Evolutionary conservation across 2,329 filamentous ascomycete genomes (phyloP), one percentile per base, ranked within the genome.

Genomic region (Nemania sp.): DNA sequence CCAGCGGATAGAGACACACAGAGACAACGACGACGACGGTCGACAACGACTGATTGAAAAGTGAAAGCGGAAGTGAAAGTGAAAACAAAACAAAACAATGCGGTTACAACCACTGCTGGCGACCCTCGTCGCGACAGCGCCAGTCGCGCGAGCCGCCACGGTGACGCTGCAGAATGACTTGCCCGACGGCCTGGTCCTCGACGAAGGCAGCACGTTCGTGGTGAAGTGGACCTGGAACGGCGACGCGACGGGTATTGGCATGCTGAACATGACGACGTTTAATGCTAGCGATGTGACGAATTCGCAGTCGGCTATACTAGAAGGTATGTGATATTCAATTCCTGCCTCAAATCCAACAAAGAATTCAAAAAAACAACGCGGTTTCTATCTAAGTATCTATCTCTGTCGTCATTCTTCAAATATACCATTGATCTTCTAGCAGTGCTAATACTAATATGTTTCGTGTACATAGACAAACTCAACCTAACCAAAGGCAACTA

Each of bases 151-250:
- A 14, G 15, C 42, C 19, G 12, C 20, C n/a, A 3, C 6, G 1
- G 22, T 52, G 9, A 28, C 2, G 2, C 7, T 47, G 4, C 15
- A 11, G 2, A 42, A 52, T 6, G 37, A 33, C n/a, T 28, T 52
- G 15, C 34, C 36, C 4, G 30, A 17, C 6, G 12, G 30, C n/a
- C 40, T 28, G 12, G 47, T 42, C 36, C 28, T 52, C 42, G 36
- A 52, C 17, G 49, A 52, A 20, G 49, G 49, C 3, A 47, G 22
- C 7, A 43, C 44, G 7, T 53, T 43, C 24, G 30, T 37, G 9
- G 14, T 53, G 2, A 48, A 24, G 37, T 53, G 50, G 50, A 15
- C 11, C 1, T 53, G 44, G 43, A 31, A 53, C 3, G 50, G 50
- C 1, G 50, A 28, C 19, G 28, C 28, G 5, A 43, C 7, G 5